Evolutionary conservation across 2,329 filamentous ascomycete species (phyloP).

Genomic region (Colletotrichum karsti): DNA sequence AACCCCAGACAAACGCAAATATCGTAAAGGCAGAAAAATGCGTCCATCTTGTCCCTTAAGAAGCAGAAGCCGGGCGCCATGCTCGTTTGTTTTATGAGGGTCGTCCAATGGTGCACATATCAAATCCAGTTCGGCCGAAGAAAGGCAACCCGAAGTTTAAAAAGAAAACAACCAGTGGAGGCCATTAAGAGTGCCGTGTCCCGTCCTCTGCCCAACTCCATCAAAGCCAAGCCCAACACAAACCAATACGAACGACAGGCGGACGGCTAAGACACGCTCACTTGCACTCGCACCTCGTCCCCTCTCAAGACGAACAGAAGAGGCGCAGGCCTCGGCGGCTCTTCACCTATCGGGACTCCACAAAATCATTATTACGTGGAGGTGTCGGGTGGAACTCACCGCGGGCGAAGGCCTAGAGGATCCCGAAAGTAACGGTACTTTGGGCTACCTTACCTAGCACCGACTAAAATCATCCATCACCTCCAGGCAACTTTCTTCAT

Average conservation of each 20-base stretch:
- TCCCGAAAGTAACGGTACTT: background rate
- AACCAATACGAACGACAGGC: background rate
- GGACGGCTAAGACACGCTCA: too few species aligned
- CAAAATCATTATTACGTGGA: conserved; percentile 22
- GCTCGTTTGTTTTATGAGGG: background rate
- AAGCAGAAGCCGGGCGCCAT: background rate
- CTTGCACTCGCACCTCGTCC: too few species aligned
- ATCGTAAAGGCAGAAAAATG: background rate
- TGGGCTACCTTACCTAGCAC: background rate
- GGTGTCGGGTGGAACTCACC: conserved; percentile 11
- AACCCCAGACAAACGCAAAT: background rate
- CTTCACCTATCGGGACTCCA: conserved; percentile 19
- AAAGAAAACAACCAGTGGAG: background rate
- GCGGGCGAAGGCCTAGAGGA: conserved; percentile 3
- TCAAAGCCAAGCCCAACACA: background rate
- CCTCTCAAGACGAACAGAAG: background rate
- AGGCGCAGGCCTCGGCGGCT: conserved; percentile 24
- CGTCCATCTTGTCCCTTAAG: background rate
- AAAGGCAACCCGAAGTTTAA: background rate
- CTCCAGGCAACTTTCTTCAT: conserved; percentile 11
- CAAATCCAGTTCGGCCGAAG: background rate
- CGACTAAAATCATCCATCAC: conserved; percentile 9
- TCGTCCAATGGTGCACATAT: conserved; percentile 1
- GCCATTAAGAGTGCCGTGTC: background rate
- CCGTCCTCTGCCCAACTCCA: background rate